Conservation (phyloP, 768 basidiomycete species). For the Sistotremastrum niveocremeum region DNA sequence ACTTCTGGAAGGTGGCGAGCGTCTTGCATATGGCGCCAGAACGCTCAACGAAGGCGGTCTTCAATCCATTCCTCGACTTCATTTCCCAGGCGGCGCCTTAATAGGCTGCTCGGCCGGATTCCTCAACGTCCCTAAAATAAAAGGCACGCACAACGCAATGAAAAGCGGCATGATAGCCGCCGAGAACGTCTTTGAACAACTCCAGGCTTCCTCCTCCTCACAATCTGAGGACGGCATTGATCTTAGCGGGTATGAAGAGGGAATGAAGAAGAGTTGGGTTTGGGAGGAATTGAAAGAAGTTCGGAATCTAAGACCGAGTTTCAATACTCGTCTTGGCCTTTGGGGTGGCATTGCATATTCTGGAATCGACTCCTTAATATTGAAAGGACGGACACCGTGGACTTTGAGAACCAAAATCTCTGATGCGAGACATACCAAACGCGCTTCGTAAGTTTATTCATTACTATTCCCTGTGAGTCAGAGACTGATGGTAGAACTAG, state of each 20-base stretch:
- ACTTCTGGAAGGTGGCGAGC: slow-evolving; percentile 63
- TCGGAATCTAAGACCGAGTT: slow-evolving; percentile 82
- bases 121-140: slow-evolving; percentile 94
- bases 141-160: slow-evolving; percentile 98
- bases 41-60: slow-evolving; percentile 87
- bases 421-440: slow-evolving; percentile 62
- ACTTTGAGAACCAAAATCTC: slow-evolving; percentile 52
- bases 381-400: slow-evolving; percentile 84
- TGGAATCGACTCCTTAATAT: slow-evolving; percentile 72
- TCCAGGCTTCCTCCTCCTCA: slow-evolving; percentile 23
- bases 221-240: slow-evolving; percentile 27
- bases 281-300: slow-evolving; percentile 79
- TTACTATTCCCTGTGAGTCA: neutral
- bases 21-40: slow-evolving; percentile 85
- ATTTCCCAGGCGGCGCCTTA: slow-evolving; percentile 90
- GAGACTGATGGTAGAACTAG: slow-evolving; percentile 11
- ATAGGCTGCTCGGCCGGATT: slow-evolving; percentile 95
- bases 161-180: slow-evolving; percentile 97
- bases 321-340: slow-evolving; percentile 65
- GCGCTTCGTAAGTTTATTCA: slow-evolving; percentile 28
- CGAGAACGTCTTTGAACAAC: slow-evolving; percentile 63
- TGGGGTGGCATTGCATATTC: slow-evolving; percentile 84
- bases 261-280: slow-evolving; percentile 70
- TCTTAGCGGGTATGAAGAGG: slow-evolving; percentile 59
- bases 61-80: slow-evolving; percentile 74